Conservation (phyloP, 305 asterid species). For the Rubia balearica region DNA sequence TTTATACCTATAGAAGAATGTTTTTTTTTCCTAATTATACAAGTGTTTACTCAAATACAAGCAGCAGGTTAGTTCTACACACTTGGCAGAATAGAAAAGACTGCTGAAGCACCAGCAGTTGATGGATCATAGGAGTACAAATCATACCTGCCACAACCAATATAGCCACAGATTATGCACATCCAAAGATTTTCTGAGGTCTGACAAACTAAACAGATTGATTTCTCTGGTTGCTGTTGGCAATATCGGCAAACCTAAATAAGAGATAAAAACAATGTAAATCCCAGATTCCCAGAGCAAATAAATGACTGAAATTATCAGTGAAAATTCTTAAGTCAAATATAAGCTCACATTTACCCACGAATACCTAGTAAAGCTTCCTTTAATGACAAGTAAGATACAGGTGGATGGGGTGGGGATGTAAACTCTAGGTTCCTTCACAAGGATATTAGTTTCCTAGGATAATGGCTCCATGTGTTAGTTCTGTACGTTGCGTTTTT, state of each 20-base stretch:
- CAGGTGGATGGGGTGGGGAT: neutral
- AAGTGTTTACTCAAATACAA: neutral
- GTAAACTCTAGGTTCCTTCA: neutral
- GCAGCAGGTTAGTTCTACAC: slow-evolving; percentile 7
- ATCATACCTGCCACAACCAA: slow-evolving; percentile 84
- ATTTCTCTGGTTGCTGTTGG: slow-evolving; percentile 95
- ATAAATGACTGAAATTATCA: neutral
- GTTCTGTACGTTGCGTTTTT: neutral
- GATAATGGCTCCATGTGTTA: neutral
- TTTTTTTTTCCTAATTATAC: neutral
- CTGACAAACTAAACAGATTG: slow-evolving; percentile 71
- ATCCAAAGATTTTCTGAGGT: slow-evolving; percentile 95
- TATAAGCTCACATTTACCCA: neutral
- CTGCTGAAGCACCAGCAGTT: neutral
- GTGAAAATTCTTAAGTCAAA: neutral
- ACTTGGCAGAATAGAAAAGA: neutral
- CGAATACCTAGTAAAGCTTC: neutral
- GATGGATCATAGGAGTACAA: slow-evolving; percentile 17
- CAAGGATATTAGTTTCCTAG: neutral
- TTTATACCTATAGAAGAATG: slow-evolving; percentile 38
- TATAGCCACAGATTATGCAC: slow-evolving; percentile 89
- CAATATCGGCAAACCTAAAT: slow-evolving; percentile 90
- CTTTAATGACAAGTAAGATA: neutral
- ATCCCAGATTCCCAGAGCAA: neutral
- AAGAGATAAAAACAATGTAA: slow-evolving; percentile 16